Base-by-base conservation (phyloP, 495 filamentous ascomycete species). In the Aspergillus baeticus region DNA sequence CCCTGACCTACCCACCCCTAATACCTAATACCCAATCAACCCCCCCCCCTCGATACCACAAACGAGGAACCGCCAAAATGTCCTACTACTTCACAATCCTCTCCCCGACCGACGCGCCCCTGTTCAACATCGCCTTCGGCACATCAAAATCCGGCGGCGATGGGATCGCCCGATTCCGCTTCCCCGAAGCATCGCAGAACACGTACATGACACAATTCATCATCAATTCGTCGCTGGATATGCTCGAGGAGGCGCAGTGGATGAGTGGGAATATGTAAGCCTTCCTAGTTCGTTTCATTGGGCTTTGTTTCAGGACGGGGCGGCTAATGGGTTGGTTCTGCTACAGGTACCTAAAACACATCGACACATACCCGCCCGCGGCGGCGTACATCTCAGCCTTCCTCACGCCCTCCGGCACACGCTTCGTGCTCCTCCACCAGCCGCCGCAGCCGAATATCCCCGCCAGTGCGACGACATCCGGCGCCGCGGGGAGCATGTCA, bases 191-290 rank as follows among this genome's bases (percentile, higher is more conserved):
- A 58, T 88, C 91, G 22, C 84, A 89, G 51, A 87, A 93, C 69
- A 89, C 96, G 47, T 87, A 93, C 68, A 89, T 96, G 84, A 97
- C 96, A 77, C 94, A 96, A 72, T 97, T 98, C 78, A 89, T 98
- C 70, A 86, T 94, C 43, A 93, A 98, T 75, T 88, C 87, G 51
- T 87, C 87, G 62, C 76, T 98, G 39, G 94, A 98, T 67, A 91
- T 97, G 42, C 86, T 96, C 20, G 94, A 98, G 71, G 94, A 98
- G 65, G 81, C 91, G 17, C 93, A 97, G 72, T 98, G 95, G 94
- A 85, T 80, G 11, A 87, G 72, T 58, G 86, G 87, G 13, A 83
- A 86, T 66, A 87, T 94, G 90, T 95, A 73, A 41, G 47, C 18
- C n/a, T 1, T 69, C 73, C 5, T n/a, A n/a, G n/a, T n/a, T n/a